Base-by-base conservation (phyloP, 768 basidiomycete species). In the Clavaria fumosa region DNA sequence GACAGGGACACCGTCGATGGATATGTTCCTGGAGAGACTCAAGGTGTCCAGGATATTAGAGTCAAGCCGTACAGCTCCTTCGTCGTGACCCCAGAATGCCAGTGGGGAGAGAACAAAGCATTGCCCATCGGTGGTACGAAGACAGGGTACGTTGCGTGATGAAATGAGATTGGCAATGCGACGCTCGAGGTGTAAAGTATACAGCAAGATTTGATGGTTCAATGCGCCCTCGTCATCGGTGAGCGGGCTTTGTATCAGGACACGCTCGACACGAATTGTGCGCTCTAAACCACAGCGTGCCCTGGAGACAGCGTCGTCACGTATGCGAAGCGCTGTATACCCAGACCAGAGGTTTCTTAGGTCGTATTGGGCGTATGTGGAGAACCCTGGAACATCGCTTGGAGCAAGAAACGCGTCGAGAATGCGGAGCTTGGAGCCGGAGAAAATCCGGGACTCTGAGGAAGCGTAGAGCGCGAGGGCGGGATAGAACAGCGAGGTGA, bases 401-500 rank as follows among this genome's bases (percentile, higher is more conserved):
- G 66, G 62, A 1, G 70, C 64, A 21, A 69, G 60, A 46, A 82
- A 69, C 19, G 70, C 64, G 47, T 78, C 70, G 39, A 84, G 65
- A n/a, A 80, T 66, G 43, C 30, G 41, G 23, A 23, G 40, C 27
- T 38, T 31, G 19, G 66, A 73, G 14, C 14, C 26, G 26, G 26
- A 28, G 47, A 64, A 66, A 35, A 64, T 78, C 54, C 71, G 70
- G 0, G 73, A 70, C 41, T 75, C 70, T 1, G 82, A 75, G 1
- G 81, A 78, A 17, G 75, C 75, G 53, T 89, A 88, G 40, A 83
- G 68, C 35, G 82, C 74, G 35, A 91, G 69, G 14, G 88, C 88
- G n/a, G 88, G 88, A 47, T 86, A 89, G 51, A 88, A 82, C 39
- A 91, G 71, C 12, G 80, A 80, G 39, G 85, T 81, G 52, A 90